phyloP scores from a whole-genome alignment of 805 yeast species.

The Saccharomycopsis microspora region DNA sequence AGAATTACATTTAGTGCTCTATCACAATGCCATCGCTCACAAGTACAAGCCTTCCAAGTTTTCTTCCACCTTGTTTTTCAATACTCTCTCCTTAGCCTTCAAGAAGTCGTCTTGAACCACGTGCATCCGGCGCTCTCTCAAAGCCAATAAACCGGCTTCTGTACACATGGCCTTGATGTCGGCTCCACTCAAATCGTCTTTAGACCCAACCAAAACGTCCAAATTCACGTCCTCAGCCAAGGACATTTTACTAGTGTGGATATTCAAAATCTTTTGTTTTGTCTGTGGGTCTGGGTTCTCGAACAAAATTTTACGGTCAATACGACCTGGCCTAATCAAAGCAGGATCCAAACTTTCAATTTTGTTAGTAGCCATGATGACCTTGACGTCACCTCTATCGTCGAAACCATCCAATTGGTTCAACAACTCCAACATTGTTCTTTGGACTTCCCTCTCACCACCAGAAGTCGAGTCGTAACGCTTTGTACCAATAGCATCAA shows the following conservation, averaged over 20 bases:
- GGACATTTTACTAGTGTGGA: constrained; percentile 94
- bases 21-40: constrained; percentile 17
- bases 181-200: constrained; percentile 97
- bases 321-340: constrained; percentile 90
- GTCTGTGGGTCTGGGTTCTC: constrained; percentile 94
- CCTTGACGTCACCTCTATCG: constrained; percentile 85
- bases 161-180: constrained; percentile 96
- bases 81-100: constrained; percentile 52
- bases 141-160: constrained; percentile 94
- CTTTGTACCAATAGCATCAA: constrained; percentile 98
- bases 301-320: constrained; percentile 92
- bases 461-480: constrained; percentile 78
- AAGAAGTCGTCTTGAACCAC: constrained; percentile 96
- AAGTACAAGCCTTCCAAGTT: constrained; percentile 53
- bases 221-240: constrained; percentile 87
- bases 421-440: constrained; percentile 93
- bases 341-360: constrained; percentile 94
- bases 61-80: constrained; percentile 57
- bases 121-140: constrained; percentile 92
- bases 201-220: constrained; percentile 85
- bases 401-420: constrained; percentile 96
- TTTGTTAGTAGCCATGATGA: constrained; percentile 95
- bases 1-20: too few species aligned
- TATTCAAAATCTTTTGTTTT: constrained; percentile 84
- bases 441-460: constrained; percentile 94